phyloP scores from a whole-genome alignment of 371 early-diverging fungal genomes.

The Mucor plumbeus region DNA sequence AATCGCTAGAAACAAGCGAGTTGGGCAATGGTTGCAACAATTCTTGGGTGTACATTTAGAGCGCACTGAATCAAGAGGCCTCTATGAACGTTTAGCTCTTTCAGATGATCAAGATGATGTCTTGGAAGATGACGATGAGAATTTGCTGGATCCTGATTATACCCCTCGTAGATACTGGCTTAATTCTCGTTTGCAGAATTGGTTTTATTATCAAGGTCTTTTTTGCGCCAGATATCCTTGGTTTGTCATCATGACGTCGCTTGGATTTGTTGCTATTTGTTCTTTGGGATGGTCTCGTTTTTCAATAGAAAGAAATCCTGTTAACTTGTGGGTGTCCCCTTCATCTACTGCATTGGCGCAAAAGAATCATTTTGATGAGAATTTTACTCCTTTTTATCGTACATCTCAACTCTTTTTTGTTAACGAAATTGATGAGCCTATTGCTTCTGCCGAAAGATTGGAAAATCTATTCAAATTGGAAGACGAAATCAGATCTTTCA shows the following conservation, averaged over 20 bases:
- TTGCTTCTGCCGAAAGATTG: constrained; percentile 57
- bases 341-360: constrained; percentile 63
- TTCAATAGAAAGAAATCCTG: constrained; percentile 67
- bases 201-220: constrained; percentile 73
- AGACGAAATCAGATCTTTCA: constrained; percentile 50
- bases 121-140: constrained; percentile 44
- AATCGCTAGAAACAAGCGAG: constrained; percentile 25
- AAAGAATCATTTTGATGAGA: constrained; percentile 71
- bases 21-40: constrained; percentile 26
- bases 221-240: constrained; percentile 69
- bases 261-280: constrained; percentile 54
- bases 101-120: constrained; percentile 48
- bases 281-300: constrained; percentile 67
- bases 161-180: constrained; percentile 66
- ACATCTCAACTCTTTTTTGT: constrained; percentile 75
- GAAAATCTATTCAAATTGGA: constrained; percentile 61
- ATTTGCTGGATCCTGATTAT: constrained; percentile 61
- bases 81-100: constrained; percentile 60
- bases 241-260: constrained; percentile 53
- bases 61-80: constrained; percentile 40
- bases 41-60: constrained; percentile 27
- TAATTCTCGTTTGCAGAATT: constrained; percentile 62
- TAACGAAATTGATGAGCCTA: constrained; percentile 42
- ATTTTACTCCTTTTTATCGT: constrained; percentile 79
- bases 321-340: constrained; percentile 77